These are phyloP conservation scores for Penicillium sp. DNA, from an alignment of 2,329 filamentous ascomycete species.

Conservation along the genomic window DNA sequence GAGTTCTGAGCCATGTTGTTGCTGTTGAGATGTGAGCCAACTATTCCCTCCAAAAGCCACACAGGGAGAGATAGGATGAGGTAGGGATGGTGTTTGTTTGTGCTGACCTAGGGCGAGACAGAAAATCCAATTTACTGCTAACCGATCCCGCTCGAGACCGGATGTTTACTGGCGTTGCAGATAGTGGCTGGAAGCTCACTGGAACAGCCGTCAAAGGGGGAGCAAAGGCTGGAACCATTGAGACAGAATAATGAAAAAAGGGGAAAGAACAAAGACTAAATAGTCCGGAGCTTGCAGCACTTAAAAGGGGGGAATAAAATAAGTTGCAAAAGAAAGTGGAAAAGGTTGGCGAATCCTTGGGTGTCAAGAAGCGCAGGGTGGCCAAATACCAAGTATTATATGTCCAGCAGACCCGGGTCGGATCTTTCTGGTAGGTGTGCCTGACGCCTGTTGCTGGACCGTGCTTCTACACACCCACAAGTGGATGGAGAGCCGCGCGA, in stretches of 20 bases:
- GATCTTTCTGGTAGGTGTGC: conserved; percentile 17
- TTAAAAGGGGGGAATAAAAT: background rate
- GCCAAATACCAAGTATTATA: conserved; percentile 15
- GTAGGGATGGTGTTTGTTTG: conserved; percentile 13
- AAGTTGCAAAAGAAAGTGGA: background rate
- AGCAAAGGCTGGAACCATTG: conserved; percentile 35
- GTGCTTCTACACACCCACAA: conserved; percentile 16
- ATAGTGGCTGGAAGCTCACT: conserved; percentile 31
- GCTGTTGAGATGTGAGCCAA: conserved; percentile 26
- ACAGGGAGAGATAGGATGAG: background rate
- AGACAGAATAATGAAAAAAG: conserved; percentile 10
- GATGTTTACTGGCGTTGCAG: conserved; percentile 28
- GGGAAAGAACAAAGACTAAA: conserved; percentile 1
- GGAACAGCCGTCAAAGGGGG: conserved; percentile 32
- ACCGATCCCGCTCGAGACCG: conserved; percentile 32
- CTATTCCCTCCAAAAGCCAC: conserved; percentile 5
- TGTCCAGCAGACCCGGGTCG: conserved; percentile 8
- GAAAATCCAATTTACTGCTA: conserved; percentile 32
- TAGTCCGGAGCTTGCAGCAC: background rate
- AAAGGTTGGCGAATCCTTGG: background rate
- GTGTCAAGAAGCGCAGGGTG: conserved; percentile 11
- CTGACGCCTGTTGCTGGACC: conserved; percentile 19
- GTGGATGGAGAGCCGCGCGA: conserved; percentile 27
- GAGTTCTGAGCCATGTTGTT: conserved; percentile 32
- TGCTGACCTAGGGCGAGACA: conserved; percentile 40